Conservation (phyloP, 257 asterid species). For the Agastache rugosa region DNA sequence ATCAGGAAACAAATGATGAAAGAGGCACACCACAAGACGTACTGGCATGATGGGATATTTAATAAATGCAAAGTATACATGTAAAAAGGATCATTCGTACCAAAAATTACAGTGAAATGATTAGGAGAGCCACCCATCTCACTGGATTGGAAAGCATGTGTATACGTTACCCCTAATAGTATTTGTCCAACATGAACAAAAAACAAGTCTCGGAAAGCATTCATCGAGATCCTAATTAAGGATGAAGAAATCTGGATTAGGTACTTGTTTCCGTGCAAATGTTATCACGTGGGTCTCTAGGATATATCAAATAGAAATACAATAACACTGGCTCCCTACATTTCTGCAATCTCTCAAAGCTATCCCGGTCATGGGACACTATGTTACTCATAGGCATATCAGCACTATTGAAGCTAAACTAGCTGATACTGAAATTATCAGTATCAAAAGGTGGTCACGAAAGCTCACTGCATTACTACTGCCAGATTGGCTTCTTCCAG, state of each 20-base stretch:
- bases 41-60: neutral
- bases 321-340: neutral
- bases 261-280: neutral
- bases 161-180: neutral
- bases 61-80: neutral
- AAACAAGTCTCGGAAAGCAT: slow-evolving; percentile 5
- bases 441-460: neutral
- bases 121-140: slow-evolving; percentile 26
- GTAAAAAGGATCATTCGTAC: neutral
- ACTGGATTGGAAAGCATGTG: slow-evolving; percentile 9
- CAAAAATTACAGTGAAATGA: neutral
- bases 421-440: slow-evolving; percentile 19
- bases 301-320: slow-evolving; percentile 11
- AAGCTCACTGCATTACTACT: neutral
- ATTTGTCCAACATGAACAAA: slow-evolving; percentile 18
- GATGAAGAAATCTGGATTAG: slow-evolving; percentile 20
- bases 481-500: slow-evolving; percentile 10
- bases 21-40: slow-evolving; percentile 20
- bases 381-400: slow-evolving; percentile 13
- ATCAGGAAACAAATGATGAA: slow-evolving; percentile 13
- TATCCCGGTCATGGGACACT: slow-evolving; percentile 2
- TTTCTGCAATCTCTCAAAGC: slow-evolving; percentile 16
- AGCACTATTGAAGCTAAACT: slow-evolving; percentile 19
- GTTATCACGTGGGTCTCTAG: neutral
- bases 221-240: slow-evolving; percentile 22